Evolutionary conservation across 2,329 filamentous ascomycete genomes (phyloP), one percentile per base, ranked within the genome.

Genomic region (Penicillium sclerotiorum): DNA sequence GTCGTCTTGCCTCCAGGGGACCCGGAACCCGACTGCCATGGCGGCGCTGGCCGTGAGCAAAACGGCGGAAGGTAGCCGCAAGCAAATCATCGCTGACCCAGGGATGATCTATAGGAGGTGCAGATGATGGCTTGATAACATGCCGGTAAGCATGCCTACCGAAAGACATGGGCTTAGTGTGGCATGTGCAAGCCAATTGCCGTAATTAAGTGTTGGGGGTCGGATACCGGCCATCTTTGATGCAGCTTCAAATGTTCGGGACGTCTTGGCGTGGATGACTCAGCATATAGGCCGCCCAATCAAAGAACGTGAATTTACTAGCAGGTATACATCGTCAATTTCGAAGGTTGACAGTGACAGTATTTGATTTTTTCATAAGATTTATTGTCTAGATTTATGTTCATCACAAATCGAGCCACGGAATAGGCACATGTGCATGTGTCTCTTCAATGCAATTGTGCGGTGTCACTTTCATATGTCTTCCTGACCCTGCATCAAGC

Each of bases 1-100:
- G 73, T 61, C 77, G 75, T 53, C 79, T 77, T 38, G 83, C 82
- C 68, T 86, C 83, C 70, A 86, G 71, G 61, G 83, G 83, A 2
- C 83, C 83, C 9, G 83, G 83, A 3, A 84, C 79, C 56, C 77
- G 76, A 72, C 82, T 84, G 57, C 80, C 82, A 77, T 82, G 73
- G 55, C 82, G 77, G 61, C 75, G 73, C 51, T 77, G 74, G 33
- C 68, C 63, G 55, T 70, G 73, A 50, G 69, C 68, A 52, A 73
- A 75, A 37, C 73, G 77, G 45, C 74, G 70, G 67, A 82, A 83
- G 20, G 76, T 74, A 12, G 68, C 64, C 4, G 71, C 60, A 13
- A 78, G 67, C 18, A 75, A 55, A 40, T 74, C 73, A 45, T 78
- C 75, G 53, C 73, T 73, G 46, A 77, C 71, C 75, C 75, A 78